These are phyloP conservation scores for Vigna nakashimae DNA, from an alignment of 306 rosid species.

Conservation along the genomic window DNA sequence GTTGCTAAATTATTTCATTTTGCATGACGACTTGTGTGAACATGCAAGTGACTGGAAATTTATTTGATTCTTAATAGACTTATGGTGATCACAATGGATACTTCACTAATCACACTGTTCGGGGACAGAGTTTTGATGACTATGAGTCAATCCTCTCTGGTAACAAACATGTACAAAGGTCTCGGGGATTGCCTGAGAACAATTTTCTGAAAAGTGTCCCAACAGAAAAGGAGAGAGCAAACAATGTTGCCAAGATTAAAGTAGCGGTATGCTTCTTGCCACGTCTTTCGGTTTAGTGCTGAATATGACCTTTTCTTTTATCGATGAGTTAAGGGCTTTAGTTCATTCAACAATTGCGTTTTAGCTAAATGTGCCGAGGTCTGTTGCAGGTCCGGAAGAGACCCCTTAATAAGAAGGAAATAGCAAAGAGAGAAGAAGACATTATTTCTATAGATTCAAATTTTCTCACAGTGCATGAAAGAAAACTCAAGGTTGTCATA, in stretches of 20 bases:
- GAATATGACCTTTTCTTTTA: neutral
- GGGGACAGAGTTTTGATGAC: slow-evolving; percentile 62
- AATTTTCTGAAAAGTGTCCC: slow-evolving; percentile 62
- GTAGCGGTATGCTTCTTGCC: slow-evolving; percentile 71
- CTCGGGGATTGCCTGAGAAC: slow-evolving; percentile 64
- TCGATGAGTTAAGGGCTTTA: slow-evolving; percentile 12
- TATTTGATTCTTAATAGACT: slow-evolving; percentile 48
- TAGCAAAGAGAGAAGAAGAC: slow-evolving; percentile 81
- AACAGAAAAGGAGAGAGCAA: slow-evolving; percentile 76
- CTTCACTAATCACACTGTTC: slow-evolving; percentile 40
- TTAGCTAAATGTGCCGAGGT: slow-evolving; percentile 12
- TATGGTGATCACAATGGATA: slow-evolving; percentile 42
- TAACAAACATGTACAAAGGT: slow-evolving; percentile 53
- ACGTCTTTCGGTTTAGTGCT: neutral
- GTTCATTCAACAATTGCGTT: slow-evolving; percentile 32
- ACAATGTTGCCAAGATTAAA: slow-evolving; percentile 82
- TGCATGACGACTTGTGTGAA: slow-evolving; percentile 16
- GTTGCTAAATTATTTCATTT: slow-evolving; percentile 14
- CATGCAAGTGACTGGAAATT: slow-evolving; percentile 19
- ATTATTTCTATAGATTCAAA: slow-evolving; percentile 72
- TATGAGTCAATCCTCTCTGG: slow-evolving; percentile 50
- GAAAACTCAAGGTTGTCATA: slow-evolving; percentile 72
- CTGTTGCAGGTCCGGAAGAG: slow-evolving; percentile 82
- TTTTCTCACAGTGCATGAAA: slow-evolving; percentile 81
- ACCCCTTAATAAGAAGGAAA: slow-evolving; percentile 81